Evolutionary conservation across 2,329 filamentous ascomycete species (phyloP).

Genomic region (Alternaria brassicicola): DNA sequence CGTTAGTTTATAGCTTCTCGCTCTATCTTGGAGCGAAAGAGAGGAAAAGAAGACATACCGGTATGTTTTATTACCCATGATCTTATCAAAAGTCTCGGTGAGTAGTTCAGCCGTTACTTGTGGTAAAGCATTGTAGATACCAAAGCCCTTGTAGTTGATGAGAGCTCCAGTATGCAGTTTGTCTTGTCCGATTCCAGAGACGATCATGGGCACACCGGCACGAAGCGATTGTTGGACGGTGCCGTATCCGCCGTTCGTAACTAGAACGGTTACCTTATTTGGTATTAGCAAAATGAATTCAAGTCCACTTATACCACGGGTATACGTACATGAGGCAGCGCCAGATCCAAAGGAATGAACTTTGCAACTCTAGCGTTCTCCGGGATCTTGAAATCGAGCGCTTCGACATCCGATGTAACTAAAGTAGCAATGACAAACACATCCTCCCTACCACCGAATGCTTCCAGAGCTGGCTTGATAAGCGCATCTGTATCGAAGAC

Average conservation of each 20-base stretch:
- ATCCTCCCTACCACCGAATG: constrained; percentile 51
- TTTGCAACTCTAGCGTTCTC: constrained; percentile 54
- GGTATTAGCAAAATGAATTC: background rate
- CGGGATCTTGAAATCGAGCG: constrained; percentile 36
- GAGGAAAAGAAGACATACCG: background rate
- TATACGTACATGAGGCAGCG: constrained; percentile 42
- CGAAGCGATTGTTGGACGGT: constrained; percentile 54
- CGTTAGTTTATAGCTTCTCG: background rate
- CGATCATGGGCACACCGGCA: constrained; percentile 56
- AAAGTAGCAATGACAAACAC: constrained; percentile 47
- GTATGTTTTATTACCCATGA: constrained; percentile 10
- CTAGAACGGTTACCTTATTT: constrained; percentile 47
- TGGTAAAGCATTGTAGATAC: constrained; percentile 12
- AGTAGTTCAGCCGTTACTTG: background rate
- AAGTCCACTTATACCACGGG: background rate
- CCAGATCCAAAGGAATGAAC: constrained; percentile 56
- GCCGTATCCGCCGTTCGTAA: constrained; percentile 58
- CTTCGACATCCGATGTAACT: constrained; percentile 32
- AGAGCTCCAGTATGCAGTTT: constrained; percentile 50
- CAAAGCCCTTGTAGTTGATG: constrained; percentile 15
- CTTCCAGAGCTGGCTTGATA: constrained; percentile 54
- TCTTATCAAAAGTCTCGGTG: constrained; percentile 5
- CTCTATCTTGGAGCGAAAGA: background rate
- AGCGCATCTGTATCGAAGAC: constrained; percentile 50
- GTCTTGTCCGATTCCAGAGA: constrained; percentile 51